Evolutionary conservation across 108 stramenopile genomes (phyloP).

Genomic region (Parmales sp.): DNA sequence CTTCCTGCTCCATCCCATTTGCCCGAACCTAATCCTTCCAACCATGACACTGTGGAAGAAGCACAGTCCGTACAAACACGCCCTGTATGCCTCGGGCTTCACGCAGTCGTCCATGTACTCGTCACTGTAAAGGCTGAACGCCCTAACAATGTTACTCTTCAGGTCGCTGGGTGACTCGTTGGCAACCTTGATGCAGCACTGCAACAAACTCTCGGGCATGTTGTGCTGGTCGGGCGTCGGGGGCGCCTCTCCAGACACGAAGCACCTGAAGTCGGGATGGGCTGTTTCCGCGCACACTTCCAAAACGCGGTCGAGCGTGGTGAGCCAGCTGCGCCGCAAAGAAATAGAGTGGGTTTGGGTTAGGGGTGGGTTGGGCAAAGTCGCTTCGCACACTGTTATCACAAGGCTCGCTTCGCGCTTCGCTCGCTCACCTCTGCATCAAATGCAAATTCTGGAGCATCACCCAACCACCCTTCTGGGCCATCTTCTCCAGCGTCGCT

Average conservation of each 20-base stretch:
- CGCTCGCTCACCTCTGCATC: too few species aligned
- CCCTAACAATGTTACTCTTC: conserved; percentile 46
- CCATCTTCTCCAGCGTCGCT: conserved; percentile 17
- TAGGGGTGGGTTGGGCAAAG: too few species aligned
- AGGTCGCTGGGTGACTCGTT: conserved; percentile 58
- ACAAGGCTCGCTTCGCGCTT: too few species aligned
- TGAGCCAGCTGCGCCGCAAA: conserved; percentile 48
- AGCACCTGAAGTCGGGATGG: conserved; percentile 48
- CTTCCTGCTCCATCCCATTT: conserved; percentile 47
- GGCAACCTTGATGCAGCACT: conserved; percentile 48
- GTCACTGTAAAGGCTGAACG: conserved; percentile 45
- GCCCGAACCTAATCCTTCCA: conserved; percentile 55
- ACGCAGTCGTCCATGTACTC: conserved; percentile 25
- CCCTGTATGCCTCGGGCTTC: conserved; percentile 44
- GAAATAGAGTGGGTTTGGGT: too few species aligned
- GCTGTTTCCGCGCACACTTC: conserved; percentile 47
- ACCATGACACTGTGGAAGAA: conserved; percentile 61
- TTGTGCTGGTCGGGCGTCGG: conserved; percentile 39
- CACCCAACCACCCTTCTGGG: conserved; percentile 55
- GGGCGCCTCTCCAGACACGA: conserved; percentile 53
- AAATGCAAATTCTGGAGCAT: conserved; percentile 61
- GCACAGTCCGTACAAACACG: conserved; percentile 49
- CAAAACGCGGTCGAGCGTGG: conserved; percentile 43
- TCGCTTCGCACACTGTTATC: too few species aligned
- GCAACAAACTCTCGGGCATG: conserved; percentile 58